Base-by-base conservation (phyloP, 345 rosid genomes). In the Aquilaria sinensis region DNA sequence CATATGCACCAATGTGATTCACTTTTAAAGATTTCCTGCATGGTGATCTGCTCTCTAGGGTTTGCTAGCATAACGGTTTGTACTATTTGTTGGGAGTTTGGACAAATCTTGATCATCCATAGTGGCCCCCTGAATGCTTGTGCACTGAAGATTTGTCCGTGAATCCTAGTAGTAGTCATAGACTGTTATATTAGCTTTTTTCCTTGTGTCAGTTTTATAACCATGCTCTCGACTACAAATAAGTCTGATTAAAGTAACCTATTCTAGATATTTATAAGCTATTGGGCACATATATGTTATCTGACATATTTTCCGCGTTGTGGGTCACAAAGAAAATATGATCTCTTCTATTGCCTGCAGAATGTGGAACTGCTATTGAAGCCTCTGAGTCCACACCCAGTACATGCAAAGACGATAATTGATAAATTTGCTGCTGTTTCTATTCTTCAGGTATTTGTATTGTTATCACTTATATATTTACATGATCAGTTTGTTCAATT, bases 361-460 rank as follows among this genome's bases (percentile, higher is more conserved):
- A 79, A 56, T 13, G 90, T 76, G 60, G 90, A 85, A 41, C 54
- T 81, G 66, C 68, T 90, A 65, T 33, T 90, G 65, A 72, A 80
- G 72, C 88, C 90, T 66, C 70, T 86, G 71, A 74, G 72, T 48
- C 63, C 85, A 69, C 89, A 80, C 68, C 92, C 82, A 47, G 74
- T 71, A 66, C 67, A 72, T 52, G 58, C 79, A 8, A 90, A 94
- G 78, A 82, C 92, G 51, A 76, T 88, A 61, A 9, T 45, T 48
- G 96, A 94, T 68, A 90, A 94, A 79, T 82, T 85, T 57, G 97
- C 99, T 47, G 97, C 99, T 10, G 90, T 86, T 45, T 86, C 75
- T 62, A 94, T 94, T 75, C 95, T 94, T 67, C 96, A 90, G 95
- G 99, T 94, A 72, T 49, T 1, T 61, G 65, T 47, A 62, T 67